Conservation (phyloP, 306 rosid species). For the Fragaria iinumae region DNA sequence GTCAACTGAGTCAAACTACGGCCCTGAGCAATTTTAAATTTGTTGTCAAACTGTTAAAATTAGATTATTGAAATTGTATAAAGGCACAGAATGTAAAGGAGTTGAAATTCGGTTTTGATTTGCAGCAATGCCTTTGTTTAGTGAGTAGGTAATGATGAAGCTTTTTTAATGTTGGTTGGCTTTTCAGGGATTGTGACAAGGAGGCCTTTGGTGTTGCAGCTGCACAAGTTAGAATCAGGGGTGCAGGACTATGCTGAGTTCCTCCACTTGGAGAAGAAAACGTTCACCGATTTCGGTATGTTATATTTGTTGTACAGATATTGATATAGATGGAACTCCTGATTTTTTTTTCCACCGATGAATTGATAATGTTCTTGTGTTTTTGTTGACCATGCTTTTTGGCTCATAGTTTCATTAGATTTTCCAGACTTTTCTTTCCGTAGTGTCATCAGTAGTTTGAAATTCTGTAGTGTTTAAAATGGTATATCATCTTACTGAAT, state of each 20-base stretch:
- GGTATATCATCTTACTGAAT: neutral
- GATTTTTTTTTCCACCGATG: neutral
- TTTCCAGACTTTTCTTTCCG: neutral
- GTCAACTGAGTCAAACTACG: conserved; percentile 21
- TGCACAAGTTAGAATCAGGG: conserved; percentile 56
- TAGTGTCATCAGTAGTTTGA: neutral
- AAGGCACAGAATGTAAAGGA: neutral
- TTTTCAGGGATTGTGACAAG: conserved; percentile 88
- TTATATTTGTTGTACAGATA: conserved; percentile 2
- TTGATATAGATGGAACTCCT: neutral
- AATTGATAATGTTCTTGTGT: neutral
- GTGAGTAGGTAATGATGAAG: neutral
- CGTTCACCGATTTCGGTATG: conserved; percentile 70
- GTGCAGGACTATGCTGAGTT: conserved; percentile 71
- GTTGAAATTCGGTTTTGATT: neutral
- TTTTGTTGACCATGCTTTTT: neutral
- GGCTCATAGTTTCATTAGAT: neutral
- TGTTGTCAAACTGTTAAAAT: neutral
- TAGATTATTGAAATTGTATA: neutral
- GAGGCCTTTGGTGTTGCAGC: conserved; percentile 90
- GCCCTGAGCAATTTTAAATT: neutral
- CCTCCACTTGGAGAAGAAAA: conserved; percentile 67
- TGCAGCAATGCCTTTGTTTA: neutral
- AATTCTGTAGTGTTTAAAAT: neutral
- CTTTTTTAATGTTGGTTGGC: conserved; percentile 12